A percentile compares a stretch with the other conserved stretches of the same genome.
Evolutionary conservation across 768 basidiomycete genomes (phyloP).

Genomic region (Cyclocybe cylindracea): DNA sequence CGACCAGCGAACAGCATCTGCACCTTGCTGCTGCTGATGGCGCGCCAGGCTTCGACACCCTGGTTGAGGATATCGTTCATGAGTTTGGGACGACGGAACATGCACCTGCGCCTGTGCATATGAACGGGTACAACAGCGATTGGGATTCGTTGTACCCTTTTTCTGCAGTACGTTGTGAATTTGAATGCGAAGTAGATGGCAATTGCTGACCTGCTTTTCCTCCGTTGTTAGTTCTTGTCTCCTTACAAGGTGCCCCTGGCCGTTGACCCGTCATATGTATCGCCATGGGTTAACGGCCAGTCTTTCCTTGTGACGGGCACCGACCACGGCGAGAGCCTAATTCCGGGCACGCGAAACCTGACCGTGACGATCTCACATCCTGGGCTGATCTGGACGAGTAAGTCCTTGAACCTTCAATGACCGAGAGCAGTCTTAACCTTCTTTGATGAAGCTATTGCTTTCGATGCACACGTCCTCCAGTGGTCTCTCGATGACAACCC

Average conservation of each 20-base stretch:
- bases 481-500: conserved; percentile 86
- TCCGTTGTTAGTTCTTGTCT: conserved; percentile 66
- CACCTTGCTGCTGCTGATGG: conserved; percentile 85
- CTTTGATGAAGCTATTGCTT: conserved; percentile 66
- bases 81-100: conserved; percentile 53
- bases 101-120: conserved; percentile 46
- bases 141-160: conserved; percentile 90
- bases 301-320: conserved; percentile 57
- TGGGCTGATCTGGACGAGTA: conserved; percentile 85
- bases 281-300: conserved; percentile 43
- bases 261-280: conserved; percentile 46
- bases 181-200: not conserved
- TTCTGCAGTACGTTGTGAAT: conserved; percentile 53
- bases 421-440: not conserved
- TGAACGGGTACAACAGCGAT: conserved; percentile 80
- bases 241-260: conserved; percentile 79
- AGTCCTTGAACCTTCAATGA: conserved; percentile 13
- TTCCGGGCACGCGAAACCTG: conserved; percentile 66
- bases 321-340: conserved; percentile 54
- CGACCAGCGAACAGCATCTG: conserved; percentile 67
- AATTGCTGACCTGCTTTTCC: not conserved
- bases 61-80: conserved; percentile 62
- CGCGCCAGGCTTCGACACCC: conserved; percentile 68
- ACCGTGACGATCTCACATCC: conserved; percentile 75
- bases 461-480: conserved; percentile 84